Conservation (phyloP, 495 filamentous ascomycete species). For the Podospora anserina region DNA sequence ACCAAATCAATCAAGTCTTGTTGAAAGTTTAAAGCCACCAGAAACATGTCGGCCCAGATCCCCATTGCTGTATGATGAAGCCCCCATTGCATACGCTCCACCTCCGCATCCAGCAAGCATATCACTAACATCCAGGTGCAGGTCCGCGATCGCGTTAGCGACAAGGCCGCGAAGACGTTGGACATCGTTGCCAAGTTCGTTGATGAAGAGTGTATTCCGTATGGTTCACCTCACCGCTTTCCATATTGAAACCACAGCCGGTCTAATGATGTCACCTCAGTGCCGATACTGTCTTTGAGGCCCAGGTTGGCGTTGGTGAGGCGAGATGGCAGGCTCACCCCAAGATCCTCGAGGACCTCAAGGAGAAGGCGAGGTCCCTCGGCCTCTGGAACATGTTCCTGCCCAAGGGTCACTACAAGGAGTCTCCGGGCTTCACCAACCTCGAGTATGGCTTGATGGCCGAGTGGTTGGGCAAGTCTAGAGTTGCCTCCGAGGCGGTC, state of each 20-base stretch:
- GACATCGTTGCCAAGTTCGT: slow-evolving; percentile 88
- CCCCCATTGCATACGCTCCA: neutral
- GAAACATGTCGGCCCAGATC: slow-evolving; percentile 62
- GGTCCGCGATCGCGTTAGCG: slow-evolving; percentile 65
- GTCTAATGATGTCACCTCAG: slow-evolving; percentile 28
- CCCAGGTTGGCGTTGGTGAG: slow-evolving; percentile 73
- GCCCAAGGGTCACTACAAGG: slow-evolving; percentile 87
- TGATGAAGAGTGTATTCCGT: slow-evolving; percentile 90
- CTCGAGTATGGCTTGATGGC: slow-evolving; percentile 93
- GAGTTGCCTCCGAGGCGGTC: slow-evolving; percentile 77
- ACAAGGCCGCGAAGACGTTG: slow-evolving; percentile 67
- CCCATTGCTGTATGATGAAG: slow-evolving; percentile 59
- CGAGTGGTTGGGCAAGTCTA: slow-evolving; percentile 78
- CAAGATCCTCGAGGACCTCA: slow-evolving; percentile 79
- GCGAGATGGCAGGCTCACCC: slow-evolving; percentile 76
- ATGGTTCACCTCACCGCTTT: slow-evolving; percentile 31
- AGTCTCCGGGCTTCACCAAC: slow-evolving; percentile 88
- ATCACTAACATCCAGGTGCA: slow-evolving; percentile 34
- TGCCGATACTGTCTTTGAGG: slow-evolving; percentile 71
- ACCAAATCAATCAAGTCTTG: neutral
- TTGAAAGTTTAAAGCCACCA: slow-evolving; percentile 1
- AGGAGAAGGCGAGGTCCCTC: slow-evolving; percentile 74
- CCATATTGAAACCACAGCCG: neutral
- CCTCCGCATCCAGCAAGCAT: neutral
- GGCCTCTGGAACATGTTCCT: slow-evolving; percentile 99